Base-by-base conservation (phyloP, 2,329 filamentous ascomycete species). In the Fusarium fujikuroi region DNA sequence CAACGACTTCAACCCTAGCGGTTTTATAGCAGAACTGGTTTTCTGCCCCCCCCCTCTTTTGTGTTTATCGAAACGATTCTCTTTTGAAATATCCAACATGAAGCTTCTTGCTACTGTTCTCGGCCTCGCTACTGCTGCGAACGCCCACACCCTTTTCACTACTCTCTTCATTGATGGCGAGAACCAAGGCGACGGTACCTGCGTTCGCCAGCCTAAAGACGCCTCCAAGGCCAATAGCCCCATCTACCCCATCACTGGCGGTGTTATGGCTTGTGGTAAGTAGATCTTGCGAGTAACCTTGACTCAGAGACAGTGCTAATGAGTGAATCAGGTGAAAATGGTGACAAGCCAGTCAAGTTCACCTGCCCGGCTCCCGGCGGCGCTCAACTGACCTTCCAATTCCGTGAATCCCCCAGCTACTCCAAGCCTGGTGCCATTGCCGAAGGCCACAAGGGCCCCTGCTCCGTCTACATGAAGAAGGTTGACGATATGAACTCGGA, bases 391-490 rank as follows among this genome's bases (percentile, higher is more conserved):
- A 91, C 89, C 19, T 92, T 94, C 76, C 87, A 92, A 78, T 93
- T 90, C 83, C 90, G 91, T 66, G 82, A 85, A 63, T 90, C 85
- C 81, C 86, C 92, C 50, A 85, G 91, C 78, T 87, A 85, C 49
- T 81, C 85, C 32, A 78, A 85, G 39, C 85, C 87, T 7, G 87
- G 88, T 28, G 82, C 85, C 64, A 87, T 94, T 65, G 91, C 92
- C 78, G 77, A 78, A 18, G 87, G 86, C 39, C 91, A 92, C 81
- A 87, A 89, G 79, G 92, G 92, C 0, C 91, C 92, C 54, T 93
- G 92, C 77, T 88, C 92, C 34, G 88, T 94, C 30, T 95, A 94
- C 81, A 84, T 93, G 83, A 94, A 94, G 84, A 89, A 89, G 76
- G 88, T 94, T 3, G 81, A 84, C 72, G 85, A 90, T 64, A 89